Percentiles rank a stretch among this genome's conserved stretches.
phyloP scores from a whole-genome alignment of 352 stramenopile species.

The Halophytophthora polymorphica region DNA sequence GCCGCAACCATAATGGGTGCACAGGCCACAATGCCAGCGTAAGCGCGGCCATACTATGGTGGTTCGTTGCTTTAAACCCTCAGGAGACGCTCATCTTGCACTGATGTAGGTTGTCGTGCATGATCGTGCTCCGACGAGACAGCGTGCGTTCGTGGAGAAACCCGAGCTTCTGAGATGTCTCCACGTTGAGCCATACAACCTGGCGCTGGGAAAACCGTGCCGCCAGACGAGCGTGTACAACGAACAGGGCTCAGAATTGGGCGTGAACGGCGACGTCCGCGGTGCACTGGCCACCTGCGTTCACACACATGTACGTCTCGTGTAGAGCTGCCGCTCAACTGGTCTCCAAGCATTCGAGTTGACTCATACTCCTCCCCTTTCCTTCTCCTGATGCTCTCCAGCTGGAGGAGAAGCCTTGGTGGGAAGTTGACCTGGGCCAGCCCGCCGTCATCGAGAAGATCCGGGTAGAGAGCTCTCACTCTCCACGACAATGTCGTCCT shows the following conservation, averaged over 20 bases:
- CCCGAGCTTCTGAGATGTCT: conserved; percentile 77
- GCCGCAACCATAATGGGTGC: conserved; percentile 86
- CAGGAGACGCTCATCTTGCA: neutral
- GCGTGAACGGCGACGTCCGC: conserved; percentile 78
- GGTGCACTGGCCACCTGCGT: conserved; percentile 72
- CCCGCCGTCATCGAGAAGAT: conserved; percentile 77
- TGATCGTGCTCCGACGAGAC: neutral
- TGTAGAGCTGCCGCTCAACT: neutral
- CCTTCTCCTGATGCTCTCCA: conserved; percentile 11
- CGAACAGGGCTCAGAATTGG: conserved; percentile 71
- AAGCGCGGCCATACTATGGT: conserved; percentile 1
- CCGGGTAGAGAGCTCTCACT: conserved; percentile 26
- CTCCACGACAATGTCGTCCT: neutral
- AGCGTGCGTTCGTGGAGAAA: conserved; percentile 68
- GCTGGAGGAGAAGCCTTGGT: conserved; percentile 91
- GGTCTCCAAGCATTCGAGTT: neutral
- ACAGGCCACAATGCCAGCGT: conserved; percentile 72
- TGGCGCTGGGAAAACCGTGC: conserved; percentile 74
- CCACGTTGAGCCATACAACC: conserved; percentile 87
- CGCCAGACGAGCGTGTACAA: conserved; percentile 91
- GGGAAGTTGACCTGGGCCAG: conserved; percentile 90
- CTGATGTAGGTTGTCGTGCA: neutral
- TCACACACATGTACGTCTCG: conserved; percentile 79
- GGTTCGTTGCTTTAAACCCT: neutral
- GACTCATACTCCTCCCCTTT: neutral